These are phyloP conservation scores for Torulaspora delbrueckii DNA, from an alignment of 805 yeast genomes.

Conservation along the genomic window DNA sequence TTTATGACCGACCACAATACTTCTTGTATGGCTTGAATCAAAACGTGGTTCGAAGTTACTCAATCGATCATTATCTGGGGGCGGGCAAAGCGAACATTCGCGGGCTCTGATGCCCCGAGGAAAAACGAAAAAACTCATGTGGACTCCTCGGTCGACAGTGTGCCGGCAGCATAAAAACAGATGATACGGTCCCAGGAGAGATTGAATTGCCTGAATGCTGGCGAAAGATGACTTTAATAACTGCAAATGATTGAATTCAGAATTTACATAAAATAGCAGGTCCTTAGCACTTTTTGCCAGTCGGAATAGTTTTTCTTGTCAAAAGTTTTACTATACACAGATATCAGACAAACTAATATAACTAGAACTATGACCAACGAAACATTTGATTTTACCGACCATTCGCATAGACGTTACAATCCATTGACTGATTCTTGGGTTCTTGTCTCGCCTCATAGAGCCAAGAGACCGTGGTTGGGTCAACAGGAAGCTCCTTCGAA, in stretches of 20 bases:
- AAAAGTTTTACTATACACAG: not conserved
- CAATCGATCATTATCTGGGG: not conserved
- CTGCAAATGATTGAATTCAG: too few relatives aligned
- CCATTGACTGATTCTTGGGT: slow-evolving; percentile 67
- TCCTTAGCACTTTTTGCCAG: not conserved
- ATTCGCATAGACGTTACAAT: slow-evolving; percentile 65
- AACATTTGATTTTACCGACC: slow-evolving; percentile 47
- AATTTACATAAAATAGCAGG: not conserved
- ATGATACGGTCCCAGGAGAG: not conserved
- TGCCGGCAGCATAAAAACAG: not conserved
- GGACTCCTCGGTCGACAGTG: not conserved
- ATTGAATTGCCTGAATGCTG: not conserved
- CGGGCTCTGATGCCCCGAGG: not conserved
- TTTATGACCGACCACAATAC: too few relatives aligned
- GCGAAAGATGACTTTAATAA: not conserved
- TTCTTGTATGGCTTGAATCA: not conserved
- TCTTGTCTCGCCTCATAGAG: slow-evolving; percentile 69
- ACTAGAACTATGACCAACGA: slow-evolving; percentile 11
- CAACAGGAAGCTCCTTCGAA: slow-evolving; percentile 50
- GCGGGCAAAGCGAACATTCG: not conserved
- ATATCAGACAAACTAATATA: not conserved
- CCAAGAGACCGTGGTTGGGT: slow-evolving; percentile 80
- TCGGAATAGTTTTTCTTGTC: not conserved
- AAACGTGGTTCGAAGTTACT: not conserved
- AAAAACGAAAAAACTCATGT: not conserved